A percentile compares a stretch with the other conserved stretches of the same genome.
These are phyloP conservation scores for Gliomastix tumulicola DNA, from an alignment of 2,329 filamentous ascomycete genomes.

Conservation along the genomic window DNA sequence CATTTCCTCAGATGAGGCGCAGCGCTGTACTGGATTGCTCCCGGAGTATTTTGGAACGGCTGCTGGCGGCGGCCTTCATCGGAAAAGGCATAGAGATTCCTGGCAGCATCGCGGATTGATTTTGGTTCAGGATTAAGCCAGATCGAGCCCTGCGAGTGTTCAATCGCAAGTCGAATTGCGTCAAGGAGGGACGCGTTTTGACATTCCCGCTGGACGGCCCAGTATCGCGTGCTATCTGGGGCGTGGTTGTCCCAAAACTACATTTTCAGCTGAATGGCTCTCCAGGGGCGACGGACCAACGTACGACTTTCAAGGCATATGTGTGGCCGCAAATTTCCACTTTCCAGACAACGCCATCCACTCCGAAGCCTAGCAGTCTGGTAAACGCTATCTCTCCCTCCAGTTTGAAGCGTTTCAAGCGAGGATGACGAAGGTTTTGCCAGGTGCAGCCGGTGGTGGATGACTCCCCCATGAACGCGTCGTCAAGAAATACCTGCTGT, in stretches of 20 bases:
- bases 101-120: not conserved
- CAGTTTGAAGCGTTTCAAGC: not conserved
- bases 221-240: conserved; percentile 2
- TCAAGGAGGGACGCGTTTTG: conserved; percentile 5
- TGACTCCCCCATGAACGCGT: not conserved
- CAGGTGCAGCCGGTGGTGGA: not conserved
- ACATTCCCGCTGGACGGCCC: conserved; percentile 5
- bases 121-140: conserved; percentile 2
- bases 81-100: conserved; percentile 1
- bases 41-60: not conserved
- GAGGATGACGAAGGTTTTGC: not conserved
- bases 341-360: not conserved
- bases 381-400: not conserved
- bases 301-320: not conserved
- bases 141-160: not conserved
- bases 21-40: not conserved
- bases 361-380: not conserved
- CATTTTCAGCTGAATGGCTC: not conserved
- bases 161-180: not conserved
- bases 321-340: not conserved
- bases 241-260: conserved; percentile 6
- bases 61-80: not conserved
- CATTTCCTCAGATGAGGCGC: conserved; percentile 1
- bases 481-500: not conserved
- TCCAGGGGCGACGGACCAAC: not conserved